These are phyloP conservation scores for Fusarium subtropicale DNA, from an alignment of 2,329 filamentous ascomycete species.

Conservation along the genomic window DNA sequence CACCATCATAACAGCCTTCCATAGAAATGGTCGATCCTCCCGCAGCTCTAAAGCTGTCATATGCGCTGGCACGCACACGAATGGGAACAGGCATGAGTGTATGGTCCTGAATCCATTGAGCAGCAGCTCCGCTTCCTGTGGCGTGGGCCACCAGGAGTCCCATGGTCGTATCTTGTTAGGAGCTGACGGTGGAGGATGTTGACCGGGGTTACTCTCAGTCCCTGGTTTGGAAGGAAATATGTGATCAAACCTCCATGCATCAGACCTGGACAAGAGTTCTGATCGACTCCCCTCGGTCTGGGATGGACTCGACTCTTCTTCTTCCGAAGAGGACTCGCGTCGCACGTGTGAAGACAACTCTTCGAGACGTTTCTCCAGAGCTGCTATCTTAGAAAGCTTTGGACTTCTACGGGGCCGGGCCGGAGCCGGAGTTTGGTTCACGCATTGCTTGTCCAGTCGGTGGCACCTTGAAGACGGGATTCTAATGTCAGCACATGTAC, in stretches of 20 bases:
- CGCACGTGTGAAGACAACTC: conserved; percentile 61
- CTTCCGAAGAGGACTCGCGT: conserved; percentile 33
- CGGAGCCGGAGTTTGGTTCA: conserved; percentile 60
- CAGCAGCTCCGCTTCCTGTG: conserved; percentile 55
- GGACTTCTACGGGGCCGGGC: conserved; percentile 60
- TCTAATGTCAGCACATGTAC: conserved; percentile 27
- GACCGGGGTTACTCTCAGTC: conserved; percentile 2
- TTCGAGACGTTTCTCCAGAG: conserved; percentile 63
- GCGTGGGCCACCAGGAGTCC: conserved; percentile 56
- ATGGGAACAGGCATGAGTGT: conserved; percentile 57
- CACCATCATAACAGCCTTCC: conserved; percentile 63
- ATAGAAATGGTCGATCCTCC: conserved; percentile 57
- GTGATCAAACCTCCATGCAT: conserved; percentile 49
- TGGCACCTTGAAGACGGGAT: conserved; percentile 55
- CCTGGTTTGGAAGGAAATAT: conserved; percentile 50
- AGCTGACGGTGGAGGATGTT: conserved; percentile 25
- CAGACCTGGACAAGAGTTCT: conserved; percentile 20
- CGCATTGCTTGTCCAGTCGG: conserved; percentile 60
- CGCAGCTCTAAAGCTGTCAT: conserved; percentile 54
- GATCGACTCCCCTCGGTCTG: conserved; percentile 12
- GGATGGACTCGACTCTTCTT: conserved; percentile 19
- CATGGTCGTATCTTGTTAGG: conserved; percentile 34
- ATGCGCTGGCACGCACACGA: conserved; percentile 56
- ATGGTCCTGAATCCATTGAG: conserved; percentile 53
- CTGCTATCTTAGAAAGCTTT: conserved; percentile 62